Percentiles rank a stretch among this genome's conserved stretches.
Evolutionary conservation across 1,139 yeast species (phyloP).

Genomic region (Hanseniaspora gamundiae): DNA sequence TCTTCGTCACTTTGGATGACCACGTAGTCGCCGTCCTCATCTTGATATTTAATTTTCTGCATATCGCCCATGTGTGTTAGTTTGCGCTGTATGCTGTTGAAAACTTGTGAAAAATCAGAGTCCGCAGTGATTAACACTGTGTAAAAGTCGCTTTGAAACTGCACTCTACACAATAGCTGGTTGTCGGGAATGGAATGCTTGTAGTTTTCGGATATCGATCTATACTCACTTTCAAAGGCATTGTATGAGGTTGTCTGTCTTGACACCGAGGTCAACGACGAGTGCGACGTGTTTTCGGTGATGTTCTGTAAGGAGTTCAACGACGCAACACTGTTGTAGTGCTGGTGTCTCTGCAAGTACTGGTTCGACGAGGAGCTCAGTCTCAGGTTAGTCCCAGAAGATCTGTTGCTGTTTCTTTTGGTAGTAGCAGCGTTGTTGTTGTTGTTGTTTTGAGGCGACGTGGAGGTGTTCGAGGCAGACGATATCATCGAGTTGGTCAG

Average conservation of each 20-base stretch:
- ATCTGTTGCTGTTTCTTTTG: neutral
- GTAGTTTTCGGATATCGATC: conserved; percentile 29
- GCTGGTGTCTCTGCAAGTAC: neutral
- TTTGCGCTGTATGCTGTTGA: conserved; percentile 26
- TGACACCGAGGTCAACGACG: conserved; percentile 9
- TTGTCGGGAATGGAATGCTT: conserved; percentile 27
- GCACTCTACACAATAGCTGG: conserved; percentile 27
- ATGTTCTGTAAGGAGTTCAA: neutral
- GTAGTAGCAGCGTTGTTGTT: too few relatives aligned
- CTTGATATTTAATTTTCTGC: conserved; percentile 62
- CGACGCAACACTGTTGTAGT: neutral
- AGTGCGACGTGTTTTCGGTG: neutral
- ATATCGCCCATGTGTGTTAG: conserved; percentile 29
- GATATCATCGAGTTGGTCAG: neutral
- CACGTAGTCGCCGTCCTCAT: conserved; percentile 93
- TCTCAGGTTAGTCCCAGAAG: conserved; percentile 1
- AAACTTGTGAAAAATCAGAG: conserved; percentile 23
- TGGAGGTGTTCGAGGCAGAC: neutral
- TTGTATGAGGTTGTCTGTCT: neutral
- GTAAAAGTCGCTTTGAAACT: conserved; percentile 29
- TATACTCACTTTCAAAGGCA: conserved; percentile 24
- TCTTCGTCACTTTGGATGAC: conserved; percentile 80
- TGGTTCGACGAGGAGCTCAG: conserved; percentile 1
- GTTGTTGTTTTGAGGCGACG: neutral
- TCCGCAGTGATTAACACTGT: conserved; percentile 27